These are phyloP conservation scores for Aspergillus heteromorphus DNA, from an alignment of 495 filamentous ascomycete genomes.

Conservation along the genomic window DNA sequence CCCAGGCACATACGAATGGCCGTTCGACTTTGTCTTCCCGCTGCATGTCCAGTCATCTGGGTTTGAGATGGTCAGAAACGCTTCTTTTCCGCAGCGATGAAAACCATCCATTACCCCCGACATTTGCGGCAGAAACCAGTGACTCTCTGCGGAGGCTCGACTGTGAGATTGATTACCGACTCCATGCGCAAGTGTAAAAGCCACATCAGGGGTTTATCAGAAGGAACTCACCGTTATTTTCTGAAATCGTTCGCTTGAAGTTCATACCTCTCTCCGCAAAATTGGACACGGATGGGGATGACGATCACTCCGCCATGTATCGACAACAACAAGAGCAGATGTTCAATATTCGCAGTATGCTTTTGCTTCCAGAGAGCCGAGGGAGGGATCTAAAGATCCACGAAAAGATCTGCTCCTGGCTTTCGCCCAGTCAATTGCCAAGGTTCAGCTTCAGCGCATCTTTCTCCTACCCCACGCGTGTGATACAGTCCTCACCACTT, in stretches of 20 bases:
- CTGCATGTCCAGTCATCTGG: background rate
- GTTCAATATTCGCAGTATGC: conserved; percentile 9
- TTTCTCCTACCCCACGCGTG: conserved; percentile 4
- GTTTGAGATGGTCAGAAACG: conserved; percentile 6
- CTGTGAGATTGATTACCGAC: conserved; percentile 10
- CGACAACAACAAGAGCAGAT: conserved; percentile 1
- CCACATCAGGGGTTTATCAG: conserved; percentile 2
- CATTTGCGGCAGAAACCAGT: conserved; percentile 1
- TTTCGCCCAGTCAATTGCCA: conserved; percentile 5
- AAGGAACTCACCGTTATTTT: conserved; percentile 1
- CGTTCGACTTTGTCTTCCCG: conserved; percentile 11
- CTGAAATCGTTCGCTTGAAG: conserved; percentile 2
- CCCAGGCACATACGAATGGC: conserved; percentile 11
- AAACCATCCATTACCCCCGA: conserved; percentile 7
- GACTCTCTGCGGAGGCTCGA: conserved; percentile 3
- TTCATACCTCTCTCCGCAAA: conserved; percentile 1
- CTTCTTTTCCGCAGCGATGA: conserved; percentile 9
- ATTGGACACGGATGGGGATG: background rate
- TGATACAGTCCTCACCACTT: conserved; percentile 4
- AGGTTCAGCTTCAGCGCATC: conserved; percentile 10
- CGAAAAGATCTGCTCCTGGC: conserved; percentile 11
- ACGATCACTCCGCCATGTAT: background rate
- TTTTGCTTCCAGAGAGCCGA: conserved; percentile 8
- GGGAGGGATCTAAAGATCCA: conserved; percentile 1
- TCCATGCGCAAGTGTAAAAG: conserved; percentile 6